Base-by-base conservation (phyloP, 495 filamentous ascomycete species). In the Aspergillus nanangensis region DNA sequence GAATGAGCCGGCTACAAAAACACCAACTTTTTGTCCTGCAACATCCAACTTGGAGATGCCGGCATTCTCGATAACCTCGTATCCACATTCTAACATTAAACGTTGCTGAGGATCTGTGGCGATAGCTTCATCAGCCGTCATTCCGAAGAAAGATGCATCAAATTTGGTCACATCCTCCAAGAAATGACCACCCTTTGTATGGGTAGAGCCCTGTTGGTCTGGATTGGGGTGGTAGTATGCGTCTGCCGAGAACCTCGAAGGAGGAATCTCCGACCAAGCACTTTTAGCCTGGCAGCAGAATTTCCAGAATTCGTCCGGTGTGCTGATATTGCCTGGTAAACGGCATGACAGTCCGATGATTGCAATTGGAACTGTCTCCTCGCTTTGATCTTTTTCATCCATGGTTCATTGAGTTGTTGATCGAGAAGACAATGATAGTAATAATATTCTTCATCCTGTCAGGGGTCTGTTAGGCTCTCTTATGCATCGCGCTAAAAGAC, bases 281-380 rank as follows among this genome's bases (percentile, higher is more conserved):
- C 58, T 62, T 38, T 53, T 54, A 1, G 43, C 59, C 33, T 57
- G 48, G 3, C 57, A 54, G 35, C 59, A 65, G 4, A 83, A 55
- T 14, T 81, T 70, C 78, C 79, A 83, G 42, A 83, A 77, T 36
- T 76, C 68, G 17, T 75, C 74, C 9, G 75, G 67, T 13, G 63
- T 79, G n/a, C 70, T 61, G 15, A 78, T 78, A 41, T 74, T 60
- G 13, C 70, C 71, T 8, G 74, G 71, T 10, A 77, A 58, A 17
- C 72, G 62, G 38, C 73, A 73, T 14, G 75, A 55, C 57, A 74
- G 67, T 8, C 74, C 75, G 14, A 79, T 62, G 11, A 79, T 60
- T 22, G 74, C 75, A n/a, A n/a, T n/a, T n/a, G n/a, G n/a, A n/a
- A n/a, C n/a, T n/a, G n/a, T n/a, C n/a, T n/a, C n/a, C n/a, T n/a